A percentile compares a stretch with the other conserved stretches of the same genome.
Evolutionary conservation across 176 grass and related monocot species (phyloP).

Genomic region (Musa acuminata): DNA sequence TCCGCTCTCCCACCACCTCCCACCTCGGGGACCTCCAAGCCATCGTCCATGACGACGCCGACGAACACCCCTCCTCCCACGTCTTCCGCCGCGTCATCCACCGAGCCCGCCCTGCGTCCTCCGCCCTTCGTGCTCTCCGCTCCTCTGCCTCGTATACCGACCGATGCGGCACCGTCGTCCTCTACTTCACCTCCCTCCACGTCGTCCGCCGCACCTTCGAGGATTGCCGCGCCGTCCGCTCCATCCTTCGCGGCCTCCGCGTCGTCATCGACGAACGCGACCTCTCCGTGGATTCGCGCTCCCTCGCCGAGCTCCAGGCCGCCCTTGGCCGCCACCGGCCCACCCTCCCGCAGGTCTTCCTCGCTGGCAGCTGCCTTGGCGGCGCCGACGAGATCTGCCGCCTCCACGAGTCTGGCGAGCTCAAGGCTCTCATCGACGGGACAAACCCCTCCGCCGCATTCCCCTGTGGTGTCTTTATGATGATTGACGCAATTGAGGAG

Average conservation of each 20-base stretch:
- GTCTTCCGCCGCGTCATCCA: conserved; percentile 46
- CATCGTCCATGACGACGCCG: conserved; percentile 38
- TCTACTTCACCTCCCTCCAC: too few species aligned
- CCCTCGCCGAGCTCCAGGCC: conserved; percentile 37
- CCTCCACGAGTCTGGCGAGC: conserved; percentile 71
- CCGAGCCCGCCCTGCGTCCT: conserved; percentile 38
- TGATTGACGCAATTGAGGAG: too few species aligned
- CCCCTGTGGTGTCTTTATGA: conserved; percentile 14
- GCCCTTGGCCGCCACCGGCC: conserved; percentile 27
- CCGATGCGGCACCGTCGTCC: too few species aligned
- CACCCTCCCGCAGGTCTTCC: conserved; percentile 65
- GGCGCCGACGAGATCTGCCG: conserved; percentile 54
- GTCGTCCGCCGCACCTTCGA: conserved; percentile 61
- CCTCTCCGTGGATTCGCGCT: conserved; percentile 58
- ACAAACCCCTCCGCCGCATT: neutral
- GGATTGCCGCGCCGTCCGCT: conserved; percentile 50
- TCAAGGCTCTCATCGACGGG: too few species aligned
- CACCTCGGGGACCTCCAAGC: conserved; percentile 45
- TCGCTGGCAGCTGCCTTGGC: conserved; percentile 48
- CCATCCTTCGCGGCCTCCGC: conserved; percentile 53
- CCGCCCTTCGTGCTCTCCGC: too few species aligned
- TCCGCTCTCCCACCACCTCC: too few species aligned
- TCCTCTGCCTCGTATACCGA: too few species aligned
- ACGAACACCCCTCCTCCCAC: conserved; percentile 16
- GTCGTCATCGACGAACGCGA: conserved; percentile 50